Percentiles rank a stretch among this genome's conserved stretches.
phyloP scores from a whole-genome alignment of 768 basidiomycete genomes.

The Naganishia onofrii region DNA sequence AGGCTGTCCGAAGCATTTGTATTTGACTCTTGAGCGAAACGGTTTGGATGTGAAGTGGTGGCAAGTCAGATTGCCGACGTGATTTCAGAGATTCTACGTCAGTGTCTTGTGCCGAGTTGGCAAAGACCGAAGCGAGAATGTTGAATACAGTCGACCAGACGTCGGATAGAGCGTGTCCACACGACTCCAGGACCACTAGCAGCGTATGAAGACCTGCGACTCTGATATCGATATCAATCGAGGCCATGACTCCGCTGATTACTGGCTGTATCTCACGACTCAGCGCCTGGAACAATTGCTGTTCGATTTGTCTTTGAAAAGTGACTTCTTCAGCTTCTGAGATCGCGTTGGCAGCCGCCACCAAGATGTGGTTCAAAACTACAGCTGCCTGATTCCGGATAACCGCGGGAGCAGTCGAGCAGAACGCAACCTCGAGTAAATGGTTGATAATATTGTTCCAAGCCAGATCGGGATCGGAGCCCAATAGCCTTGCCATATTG shows the following conservation, averaged over 20 bases:
- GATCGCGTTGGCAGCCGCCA: conserved; percentile 57
- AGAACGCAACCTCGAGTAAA: conserved; percentile 71
- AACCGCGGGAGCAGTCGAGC: conserved; percentile 63
- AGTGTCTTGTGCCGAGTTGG: conserved; percentile 56
- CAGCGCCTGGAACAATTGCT: conserved; percentile 79
- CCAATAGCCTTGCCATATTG: conserved; percentile 83
- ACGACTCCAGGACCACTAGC: conserved; percentile 82
- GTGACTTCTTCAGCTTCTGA: conserved; percentile 33
- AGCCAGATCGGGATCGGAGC: conserved; percentile 67
- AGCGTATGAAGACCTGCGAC: conserved; percentile 84
- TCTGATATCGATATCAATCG: conserved; percentile 69
- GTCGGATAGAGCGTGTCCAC: conserved; percentile 83
- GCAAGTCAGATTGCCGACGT: conserved; percentile 13
- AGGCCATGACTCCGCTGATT: conserved; percentile 54
- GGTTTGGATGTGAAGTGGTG: neutral
- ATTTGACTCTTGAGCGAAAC: conserved; percentile 56
- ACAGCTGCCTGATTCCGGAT: conserved; percentile 87
- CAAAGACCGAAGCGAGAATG: conserved; percentile 85
- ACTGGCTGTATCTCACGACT: conserved; percentile 65
- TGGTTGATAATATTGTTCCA: conserved; percentile 81
- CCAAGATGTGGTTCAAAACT: conserved; percentile 77
- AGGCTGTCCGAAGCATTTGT: conserved; percentile 81
- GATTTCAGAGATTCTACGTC: conserved; percentile 60
- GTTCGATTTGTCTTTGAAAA: conserved; percentile 67
- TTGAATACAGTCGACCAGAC: conserved; percentile 94